Percentiles rank a stretch among this genome's conserved stretches.
Evolutionary conservation across 345 rosid genomes (phyloP).

Genomic region (Bruguiera parviflora): DNA sequence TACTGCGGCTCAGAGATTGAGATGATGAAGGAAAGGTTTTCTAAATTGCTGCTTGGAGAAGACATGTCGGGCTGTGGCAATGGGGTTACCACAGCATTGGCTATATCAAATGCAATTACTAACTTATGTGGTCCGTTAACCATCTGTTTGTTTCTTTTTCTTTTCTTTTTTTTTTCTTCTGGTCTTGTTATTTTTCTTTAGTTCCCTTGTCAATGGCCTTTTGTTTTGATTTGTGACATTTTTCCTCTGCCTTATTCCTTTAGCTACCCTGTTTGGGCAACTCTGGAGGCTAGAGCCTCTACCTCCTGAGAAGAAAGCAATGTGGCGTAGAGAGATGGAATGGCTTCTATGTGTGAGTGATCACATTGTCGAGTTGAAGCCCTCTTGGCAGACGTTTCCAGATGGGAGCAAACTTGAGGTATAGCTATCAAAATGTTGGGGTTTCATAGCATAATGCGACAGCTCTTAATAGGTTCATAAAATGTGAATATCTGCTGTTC

Average conservation of each 20-base stretch:
- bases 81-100: slow-evolving; percentile 91
- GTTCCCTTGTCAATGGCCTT: neutral
- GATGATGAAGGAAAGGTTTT: slow-evolving; percentile 96
- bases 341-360: slow-evolving; percentile 92
- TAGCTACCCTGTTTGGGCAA: slow-evolving; percentile 94
- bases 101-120: slow-evolving; percentile 91
- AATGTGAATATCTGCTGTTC: neutral
- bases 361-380: slow-evolving; percentile 92
- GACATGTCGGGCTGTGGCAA: slow-evolving; percentile 99
- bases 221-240: slow-evolving; percentile 12
- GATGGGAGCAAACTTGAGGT: slow-evolving; percentile 99
- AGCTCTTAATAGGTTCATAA: neutral
- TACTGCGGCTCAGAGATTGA: slow-evolving; percentile 56
- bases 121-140: slow-evolving; percentile 81
- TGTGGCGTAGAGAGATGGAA: slow-evolving; percentile 98
- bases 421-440: neutral
- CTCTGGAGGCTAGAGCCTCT: slow-evolving; percentile 94
- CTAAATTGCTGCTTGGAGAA: slow-evolving; percentile 92
- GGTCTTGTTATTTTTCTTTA: neutral
- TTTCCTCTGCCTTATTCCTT: slow-evolving; percentile 11
- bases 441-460: neutral
- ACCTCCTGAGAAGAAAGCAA: slow-evolving; percentile 72
- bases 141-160: neutral
- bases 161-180: neutral
- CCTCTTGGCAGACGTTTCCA: slow-evolving; percentile 93